These are phyloP conservation scores for Fusarium duplospermum DNA, from an alignment of 2,329 filamentous ascomycete genomes.

Conservation along the genomic window DNA sequence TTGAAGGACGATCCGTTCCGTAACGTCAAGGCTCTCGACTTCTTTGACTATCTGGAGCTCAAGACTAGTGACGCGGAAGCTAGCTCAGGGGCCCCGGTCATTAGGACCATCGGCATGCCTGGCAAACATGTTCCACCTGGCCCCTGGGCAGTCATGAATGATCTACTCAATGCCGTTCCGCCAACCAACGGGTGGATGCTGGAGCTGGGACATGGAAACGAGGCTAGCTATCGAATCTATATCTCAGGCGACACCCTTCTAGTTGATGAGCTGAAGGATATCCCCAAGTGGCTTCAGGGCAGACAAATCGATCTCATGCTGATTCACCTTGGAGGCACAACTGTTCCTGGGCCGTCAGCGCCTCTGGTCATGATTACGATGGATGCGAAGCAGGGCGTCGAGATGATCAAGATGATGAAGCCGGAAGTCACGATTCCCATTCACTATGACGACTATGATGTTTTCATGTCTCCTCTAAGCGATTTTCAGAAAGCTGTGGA, in stretches of 20 bases:
- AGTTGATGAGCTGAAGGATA: conserved; percentile 65
- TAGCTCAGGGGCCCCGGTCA: conserved; percentile 49
- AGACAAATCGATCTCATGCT: conserved; percentile 74
- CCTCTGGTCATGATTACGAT: conserved; percentile 76
- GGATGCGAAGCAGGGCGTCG: conserved; percentile 71
- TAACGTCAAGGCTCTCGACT: conserved; percentile 65
- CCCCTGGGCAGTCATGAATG: conserved; percentile 51
- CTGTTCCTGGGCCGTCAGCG: conserved; percentile 68
- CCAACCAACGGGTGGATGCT: conserved; percentile 76
- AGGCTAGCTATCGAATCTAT: conserved; percentile 69
- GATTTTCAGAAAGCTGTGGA: conserved; percentile 70
- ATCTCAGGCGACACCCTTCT: conserved; percentile 75
- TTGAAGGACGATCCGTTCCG: conserved; percentile 62
- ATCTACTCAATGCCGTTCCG: conserved; percentile 60
- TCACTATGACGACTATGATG: conserved; percentile 74
- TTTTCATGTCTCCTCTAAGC: conserved; percentile 67
- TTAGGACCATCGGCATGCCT: conserved; percentile 70
- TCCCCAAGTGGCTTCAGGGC: conserved; percentile 65
- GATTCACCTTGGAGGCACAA: conserved; percentile 73
- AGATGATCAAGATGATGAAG: conserved; percentile 69
- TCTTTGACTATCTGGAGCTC: conserved; percentile 62
- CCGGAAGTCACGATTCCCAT: conserved; percentile 73
- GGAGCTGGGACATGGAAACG: conserved; percentile 64
- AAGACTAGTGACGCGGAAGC: neutral
- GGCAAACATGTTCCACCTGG: conserved; percentile 69